These are phyloP conservation scores for Urochloa ruziziensis DNA, from an alignment of 176 grass and related monocot genomes.

Conservation along the genomic window DNA sequence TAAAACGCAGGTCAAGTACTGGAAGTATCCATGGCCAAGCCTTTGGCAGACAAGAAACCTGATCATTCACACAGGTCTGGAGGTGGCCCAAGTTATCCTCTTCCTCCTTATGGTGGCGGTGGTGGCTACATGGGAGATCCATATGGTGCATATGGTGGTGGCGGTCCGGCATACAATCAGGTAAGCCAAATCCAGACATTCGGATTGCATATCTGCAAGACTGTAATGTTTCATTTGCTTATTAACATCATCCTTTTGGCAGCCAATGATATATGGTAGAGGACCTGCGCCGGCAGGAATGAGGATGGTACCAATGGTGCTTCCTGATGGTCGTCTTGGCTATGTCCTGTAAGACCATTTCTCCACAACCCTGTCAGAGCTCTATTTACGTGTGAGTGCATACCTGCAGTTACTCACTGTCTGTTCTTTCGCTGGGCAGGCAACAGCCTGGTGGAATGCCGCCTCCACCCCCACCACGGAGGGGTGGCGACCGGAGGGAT, in stretches of 20 bases:
- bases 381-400: background rate
- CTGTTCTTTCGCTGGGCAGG: slow-evolving; percentile 34
- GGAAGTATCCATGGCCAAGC: slow-evolving; percentile 89
- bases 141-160: slow-evolving; percentile 86
- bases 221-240: background rate
- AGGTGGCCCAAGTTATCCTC: slow-evolving; percentile 52
- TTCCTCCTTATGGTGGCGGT: slow-evolving; percentile 60
- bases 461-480: slow-evolving; percentile 43
- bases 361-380: background rate
- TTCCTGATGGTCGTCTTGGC: slow-evolving; percentile 92
- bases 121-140: slow-evolving; percentile 72
- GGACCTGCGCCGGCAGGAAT: slow-evolving; percentile 89
- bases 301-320: slow-evolving; percentile 98
- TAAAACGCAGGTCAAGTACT: slow-evolving; percentile 69
- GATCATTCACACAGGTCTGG: slow-evolving; percentile 59
- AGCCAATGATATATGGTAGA: slow-evolving; percentile 99
- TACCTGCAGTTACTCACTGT: background rate
- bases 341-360: slow-evolving; percentile 77
- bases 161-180: slow-evolving; percentile 71
- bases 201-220: background rate
- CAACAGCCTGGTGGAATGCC: slow-evolving; percentile 77
- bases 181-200: slow-evolving; percentile 28
- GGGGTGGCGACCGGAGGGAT: slow-evolving; percentile 63
- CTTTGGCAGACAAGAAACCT: slow-evolving; percentile 83
- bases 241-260: background rate